Conservation (phyloP, 2,329 filamentous ascomycete genomes). For the Graphilbum sp. region DNA sequence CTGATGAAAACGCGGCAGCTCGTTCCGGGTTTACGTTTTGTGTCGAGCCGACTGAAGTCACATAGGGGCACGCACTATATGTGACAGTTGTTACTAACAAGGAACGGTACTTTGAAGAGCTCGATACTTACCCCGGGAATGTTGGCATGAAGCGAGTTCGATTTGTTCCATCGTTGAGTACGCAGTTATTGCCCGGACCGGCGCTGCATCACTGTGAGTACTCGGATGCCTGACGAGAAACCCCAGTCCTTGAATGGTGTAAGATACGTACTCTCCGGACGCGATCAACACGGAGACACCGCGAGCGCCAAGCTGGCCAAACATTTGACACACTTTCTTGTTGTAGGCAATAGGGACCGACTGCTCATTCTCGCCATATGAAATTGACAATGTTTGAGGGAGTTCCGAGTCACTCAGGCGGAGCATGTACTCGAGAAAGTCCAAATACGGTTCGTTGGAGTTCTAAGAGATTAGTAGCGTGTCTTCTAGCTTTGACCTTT, state of each 20-base stretch:
- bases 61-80: slow-evolving; percentile 40
- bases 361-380: slow-evolving; percentile 42
- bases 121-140: slow-evolving; percentile 33
- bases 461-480: not conserved
- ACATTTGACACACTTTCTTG: slow-evolving; percentile 31
- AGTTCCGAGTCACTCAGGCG: slow-evolving; percentile 24
- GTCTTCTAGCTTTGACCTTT: too few relatives aligned
- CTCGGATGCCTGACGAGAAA: too few relatives aligned
- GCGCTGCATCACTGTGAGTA: not conserved
- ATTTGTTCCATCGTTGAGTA: slow-evolving; percentile 40
- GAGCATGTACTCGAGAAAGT: slow-evolving; percentile 34
- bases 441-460: slow-evolving; percentile 40
- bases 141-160: slow-evolving; percentile 38
- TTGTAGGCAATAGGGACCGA: slow-evolving; percentile 35
- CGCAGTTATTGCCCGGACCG: slow-evolving; percentile 30
- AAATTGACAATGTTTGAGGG: slow-evolving; percentile 40
- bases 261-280: slow-evolving; percentile 27
- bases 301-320: slow-evolving; percentile 34
- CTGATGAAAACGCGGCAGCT: slow-evolving; percentile 27
- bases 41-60: slow-evolving; percentile 49
- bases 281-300: slow-evolving; percentile 33
- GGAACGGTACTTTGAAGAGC: not conserved
- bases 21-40: slow-evolving; percentile 19
- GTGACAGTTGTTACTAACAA: not conserved
- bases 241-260: too few relatives aligned